Evolutionary conservation across 345 rosid species (phyloP).

Genomic region (Aegle marmelos): DNA sequence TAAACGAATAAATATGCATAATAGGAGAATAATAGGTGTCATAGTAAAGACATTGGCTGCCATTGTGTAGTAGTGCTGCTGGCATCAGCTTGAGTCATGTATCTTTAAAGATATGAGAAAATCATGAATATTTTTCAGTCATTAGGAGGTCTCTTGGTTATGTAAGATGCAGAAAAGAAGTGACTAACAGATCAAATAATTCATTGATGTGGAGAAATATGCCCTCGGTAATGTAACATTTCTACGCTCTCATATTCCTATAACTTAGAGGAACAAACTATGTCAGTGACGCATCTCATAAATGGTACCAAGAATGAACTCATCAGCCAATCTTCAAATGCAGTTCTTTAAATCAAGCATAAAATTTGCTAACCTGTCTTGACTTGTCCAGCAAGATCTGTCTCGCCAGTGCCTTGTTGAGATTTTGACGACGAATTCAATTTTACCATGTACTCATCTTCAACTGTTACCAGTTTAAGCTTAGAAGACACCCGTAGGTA

Average conservation of each 20-base stretch:
- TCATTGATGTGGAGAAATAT: background rate
- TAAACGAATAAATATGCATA: too few species aligned
- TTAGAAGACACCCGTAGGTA: constrained; percentile 65
- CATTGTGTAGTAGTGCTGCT: background rate
- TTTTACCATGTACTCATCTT: constrained; percentile 52
- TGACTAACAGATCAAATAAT: background rate
- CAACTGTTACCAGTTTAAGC: constrained; percentile 72
- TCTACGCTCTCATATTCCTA: background rate
- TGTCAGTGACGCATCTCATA: background rate
- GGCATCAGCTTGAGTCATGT: background rate
- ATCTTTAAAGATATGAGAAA: background rate
- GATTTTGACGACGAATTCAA: constrained; percentile 34
- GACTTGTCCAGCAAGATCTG: constrained; percentile 53
- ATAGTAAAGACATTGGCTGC: too few species aligned
- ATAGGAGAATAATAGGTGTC: too few species aligned
- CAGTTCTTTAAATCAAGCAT: background rate
- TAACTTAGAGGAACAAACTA: background rate
- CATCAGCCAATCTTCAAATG: background rate
- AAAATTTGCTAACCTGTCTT: constrained; percentile 67
- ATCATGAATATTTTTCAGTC: background rate
- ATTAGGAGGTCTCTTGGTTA: background rate
- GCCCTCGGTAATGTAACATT: background rate
- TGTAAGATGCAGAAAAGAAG: background rate
- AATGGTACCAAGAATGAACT: background rate
- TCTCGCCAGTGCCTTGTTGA: constrained; percentile 42